Percentiles rank a stretch among this genome's conserved stretches.
phyloP scores from a whole-genome alignment of 2,329 filamentous ascomycete species.

The Fusarium foetens region DNA sequence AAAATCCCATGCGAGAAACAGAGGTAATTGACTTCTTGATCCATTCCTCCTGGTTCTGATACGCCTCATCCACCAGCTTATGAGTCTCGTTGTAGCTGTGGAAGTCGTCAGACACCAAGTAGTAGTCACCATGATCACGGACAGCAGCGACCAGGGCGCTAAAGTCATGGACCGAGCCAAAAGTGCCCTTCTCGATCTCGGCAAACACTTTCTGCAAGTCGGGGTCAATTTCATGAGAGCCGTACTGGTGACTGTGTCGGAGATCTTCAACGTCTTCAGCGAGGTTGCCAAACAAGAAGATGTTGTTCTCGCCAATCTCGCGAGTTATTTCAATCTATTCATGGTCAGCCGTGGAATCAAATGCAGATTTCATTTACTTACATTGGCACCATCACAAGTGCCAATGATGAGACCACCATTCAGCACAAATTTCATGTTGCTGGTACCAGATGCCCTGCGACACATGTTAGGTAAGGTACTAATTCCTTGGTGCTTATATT shows the following conservation, averaged over 20 bases:
- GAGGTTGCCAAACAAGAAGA: slow-evolving; percentile 97
- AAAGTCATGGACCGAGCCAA: slow-evolving; percentile 83
- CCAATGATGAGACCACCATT: slow-evolving; percentile 98
- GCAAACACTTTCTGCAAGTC: slow-evolving; percentile 85
- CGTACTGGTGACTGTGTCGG: slow-evolving; percentile 88
- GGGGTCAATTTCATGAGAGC: slow-evolving; percentile 79
- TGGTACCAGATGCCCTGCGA: slow-evolving; percentile 75
- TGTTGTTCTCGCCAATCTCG: slow-evolving; percentile 95
- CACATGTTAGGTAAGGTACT: slow-evolving; percentile 14
- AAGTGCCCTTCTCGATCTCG: slow-evolving; percentile 80
- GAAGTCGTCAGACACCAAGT: slow-evolving; percentile 97
- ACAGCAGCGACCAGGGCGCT: slow-evolving; percentile 85
- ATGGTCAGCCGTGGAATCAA: neutral
- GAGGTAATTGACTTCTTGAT: slow-evolving; percentile 87
- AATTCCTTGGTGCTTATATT: neutral
- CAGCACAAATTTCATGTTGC: slow-evolving; percentile 99
- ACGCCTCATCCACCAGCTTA: slow-evolving; percentile 88
- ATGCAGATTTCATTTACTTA: neutral
- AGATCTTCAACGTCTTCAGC: slow-evolving; percentile 97
- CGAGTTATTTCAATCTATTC: slow-evolving; percentile 87
- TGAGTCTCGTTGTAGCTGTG: slow-evolving; percentile 94
- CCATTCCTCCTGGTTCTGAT: slow-evolving; percentile 93
- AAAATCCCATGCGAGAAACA: slow-evolving; percentile 96
- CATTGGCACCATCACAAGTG: slow-evolving; percentile 95
- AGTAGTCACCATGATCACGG: slow-evolving; percentile 94